Evolutionary conservation across 495 filamentous ascomycete genomes (phyloP).

Genomic region (Penicillium arizonense): DNA sequence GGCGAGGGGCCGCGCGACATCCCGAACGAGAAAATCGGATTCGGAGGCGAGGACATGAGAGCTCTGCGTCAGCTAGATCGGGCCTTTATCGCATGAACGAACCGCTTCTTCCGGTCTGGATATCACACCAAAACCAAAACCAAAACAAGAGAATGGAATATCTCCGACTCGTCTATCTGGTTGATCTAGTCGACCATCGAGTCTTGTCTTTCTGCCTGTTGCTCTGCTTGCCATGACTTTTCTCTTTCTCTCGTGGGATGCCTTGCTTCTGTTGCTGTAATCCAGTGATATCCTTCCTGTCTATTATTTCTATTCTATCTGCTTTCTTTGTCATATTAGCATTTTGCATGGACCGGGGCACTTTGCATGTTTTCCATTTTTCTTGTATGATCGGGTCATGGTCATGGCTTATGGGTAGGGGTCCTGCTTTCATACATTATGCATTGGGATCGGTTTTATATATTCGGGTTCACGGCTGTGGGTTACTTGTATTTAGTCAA

Average conservation of each 20-base stretch:
- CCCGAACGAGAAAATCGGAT: constrained; percentile 61
- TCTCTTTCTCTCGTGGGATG: background rate
- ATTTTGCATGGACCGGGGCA: constrained; percentile 8
- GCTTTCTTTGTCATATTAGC: constrained; percentile 8
- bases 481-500: background rate
- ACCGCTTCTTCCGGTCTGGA: background rate
- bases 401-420: constrained; percentile 2
- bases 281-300: constrained; percentile 2
- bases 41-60: constrained; percentile 61
- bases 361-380: background rate
- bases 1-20: constrained; percentile 59
- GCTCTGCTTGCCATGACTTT: background rate
- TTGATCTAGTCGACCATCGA: background rate
- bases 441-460: constrained; percentile 9
- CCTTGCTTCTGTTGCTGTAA: background rate
- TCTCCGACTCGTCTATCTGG: background rate
- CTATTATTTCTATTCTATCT: background rate
- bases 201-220: background rate
- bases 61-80: constrained; percentile 65
- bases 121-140: background rate
- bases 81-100: constrained; percentile 35
- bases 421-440: constrained; percentile 1
- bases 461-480: background rate
- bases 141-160: background rate
- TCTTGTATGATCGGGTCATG: constrained; percentile 1